Percentiles rank a stretch among this genome's conserved stretches.
These are phyloP conservation scores for Vinca minor DNA, from an alignment of 257 asterid species.

Conservation along the genomic window DNA sequence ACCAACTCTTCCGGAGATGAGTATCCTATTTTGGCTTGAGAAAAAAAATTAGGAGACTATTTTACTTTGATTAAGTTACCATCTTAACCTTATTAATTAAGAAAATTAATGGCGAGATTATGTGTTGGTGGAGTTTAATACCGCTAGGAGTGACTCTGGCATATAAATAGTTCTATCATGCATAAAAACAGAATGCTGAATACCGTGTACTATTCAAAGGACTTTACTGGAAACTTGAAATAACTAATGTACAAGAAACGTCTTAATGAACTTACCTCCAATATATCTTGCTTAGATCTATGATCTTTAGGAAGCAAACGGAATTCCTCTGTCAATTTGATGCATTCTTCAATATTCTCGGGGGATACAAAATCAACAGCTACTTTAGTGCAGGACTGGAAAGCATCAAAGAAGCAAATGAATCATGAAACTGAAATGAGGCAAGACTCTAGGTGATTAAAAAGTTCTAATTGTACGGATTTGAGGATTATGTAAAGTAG, in stretches of 20 bases:
- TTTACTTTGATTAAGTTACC: too few relatives aligned
- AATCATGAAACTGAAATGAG: constrained; percentile 1
- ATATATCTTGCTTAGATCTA: constrained; percentile 42
- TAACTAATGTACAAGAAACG: neutral
- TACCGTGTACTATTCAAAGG: neutral
- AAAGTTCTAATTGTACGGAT: neutral
- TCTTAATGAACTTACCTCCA: constrained; percentile 26
- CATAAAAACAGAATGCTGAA: too few relatives aligned
- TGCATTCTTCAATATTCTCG: constrained; percentile 37
- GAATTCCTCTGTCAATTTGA: constrained; percentile 36
- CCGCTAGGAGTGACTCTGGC: neutral
- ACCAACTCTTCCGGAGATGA: neutral
- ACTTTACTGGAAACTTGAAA: neutral
- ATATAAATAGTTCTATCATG: neutral
- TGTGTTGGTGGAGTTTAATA: too few relatives aligned
- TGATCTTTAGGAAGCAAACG: constrained; percentile 40
- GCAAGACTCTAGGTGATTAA: neutral
- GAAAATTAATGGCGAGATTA: too few relatives aligned
- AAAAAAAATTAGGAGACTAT: too few relatives aligned
- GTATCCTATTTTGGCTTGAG: too few relatives aligned
- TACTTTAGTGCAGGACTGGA: constrained; percentile 38
- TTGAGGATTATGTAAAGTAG: neutral
- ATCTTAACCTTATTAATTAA: too few relatives aligned
- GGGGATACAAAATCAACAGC: constrained; percentile 45
- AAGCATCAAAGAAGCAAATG: constrained; percentile 9